phyloP scores from a whole-genome alignment of 2,329 filamentous ascomycete species.

The Sclerotinia glacialis region DNA sequence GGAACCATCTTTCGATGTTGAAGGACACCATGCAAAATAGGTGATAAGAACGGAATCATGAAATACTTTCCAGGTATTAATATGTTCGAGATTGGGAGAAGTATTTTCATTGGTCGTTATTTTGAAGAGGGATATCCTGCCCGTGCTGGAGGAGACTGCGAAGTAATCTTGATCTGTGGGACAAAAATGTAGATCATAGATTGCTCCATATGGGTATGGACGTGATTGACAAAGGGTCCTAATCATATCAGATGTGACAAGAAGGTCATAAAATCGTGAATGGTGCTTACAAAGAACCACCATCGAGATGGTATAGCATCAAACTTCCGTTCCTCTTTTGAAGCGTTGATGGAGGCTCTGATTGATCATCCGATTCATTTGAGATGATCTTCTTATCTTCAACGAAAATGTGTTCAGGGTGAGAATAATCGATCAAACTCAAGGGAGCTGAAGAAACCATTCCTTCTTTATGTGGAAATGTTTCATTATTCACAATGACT shows the following conservation, averaged over 20 bases:
- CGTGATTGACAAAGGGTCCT: slow-evolving; percentile 59
- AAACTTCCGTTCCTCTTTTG: slow-evolving; percentile 74
- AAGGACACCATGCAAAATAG: slow-evolving; percentile 28
- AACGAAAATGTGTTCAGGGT: not conserved
- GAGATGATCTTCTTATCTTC: not conserved
- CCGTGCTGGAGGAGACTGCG: slow-evolving; percentile 76
- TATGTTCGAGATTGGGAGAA: slow-evolving; percentile 37
- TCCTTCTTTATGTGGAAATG: slow-evolving; percentile 3
- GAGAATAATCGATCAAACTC: slow-evolving; percentile 17
- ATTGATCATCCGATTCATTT: slow-evolving; percentile 4
- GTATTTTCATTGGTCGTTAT: slow-evolving; percentile 38
- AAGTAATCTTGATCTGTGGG: slow-evolving; percentile 56
- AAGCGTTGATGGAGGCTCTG: slow-evolving; percentile 39
- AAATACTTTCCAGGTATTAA: slow-evolving; percentile 51
- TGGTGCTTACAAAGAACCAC: slow-evolving; percentile 17
- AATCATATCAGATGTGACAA: slow-evolving; percentile 25
- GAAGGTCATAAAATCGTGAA: not conserved
- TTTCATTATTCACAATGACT: not conserved
- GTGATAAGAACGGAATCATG: slow-evolving; percentile 34
- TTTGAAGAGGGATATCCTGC: slow-evolving; percentile 62
- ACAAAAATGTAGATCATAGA: slow-evolving; percentile 84
- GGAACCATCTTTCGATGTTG: not conserved
- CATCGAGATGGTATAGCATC: slow-evolving; percentile 40
- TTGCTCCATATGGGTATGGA: slow-evolving; percentile 61
- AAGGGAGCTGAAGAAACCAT: slow-evolving; percentile 10